Evolutionary conservation across 306 rosid genomes (phyloP).

Genomic region (Sesbania bispinosa): DNA sequence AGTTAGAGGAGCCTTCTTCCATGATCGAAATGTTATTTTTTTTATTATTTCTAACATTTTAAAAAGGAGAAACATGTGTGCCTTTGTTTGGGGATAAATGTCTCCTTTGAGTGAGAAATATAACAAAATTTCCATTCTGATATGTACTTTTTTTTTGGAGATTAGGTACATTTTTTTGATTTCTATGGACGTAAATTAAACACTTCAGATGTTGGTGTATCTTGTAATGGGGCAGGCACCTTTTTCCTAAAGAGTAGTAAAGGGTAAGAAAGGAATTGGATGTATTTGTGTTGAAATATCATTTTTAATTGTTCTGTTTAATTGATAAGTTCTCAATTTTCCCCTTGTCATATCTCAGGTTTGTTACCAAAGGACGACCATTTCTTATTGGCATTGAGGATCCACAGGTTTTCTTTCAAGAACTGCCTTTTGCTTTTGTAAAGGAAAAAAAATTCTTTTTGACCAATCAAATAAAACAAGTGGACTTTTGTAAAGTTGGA

Average conservation of each 20-base stretch:
- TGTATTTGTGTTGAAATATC: conserved; percentile 7
- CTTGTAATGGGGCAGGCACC: conserved; percentile 71
- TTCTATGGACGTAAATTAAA: conserved; percentile 89
- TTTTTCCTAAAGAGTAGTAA: conserved; percentile 66
- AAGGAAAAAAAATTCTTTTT: neutral
- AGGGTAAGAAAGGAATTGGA: conserved; percentile 53
- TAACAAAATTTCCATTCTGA: conserved; percentile 4
- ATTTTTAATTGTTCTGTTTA: neutral
- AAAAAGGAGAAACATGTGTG: neutral
- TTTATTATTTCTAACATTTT: neutral
- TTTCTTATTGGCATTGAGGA: conserved; percentile 88
- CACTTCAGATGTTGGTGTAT: conserved; percentile 90
- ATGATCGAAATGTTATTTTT: neutral
- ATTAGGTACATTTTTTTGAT: conserved; percentile 85
- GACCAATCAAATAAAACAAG: conserved; percentile 7
- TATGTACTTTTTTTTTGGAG: neutral
- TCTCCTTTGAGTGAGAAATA: neutral
- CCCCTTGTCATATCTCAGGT: conserved; percentile 41
- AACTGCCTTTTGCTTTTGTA: conserved; percentile 4
- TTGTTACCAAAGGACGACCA: conserved; percentile 50
- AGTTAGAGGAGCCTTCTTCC: neutral
- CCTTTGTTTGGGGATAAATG: neutral
- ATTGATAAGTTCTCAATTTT: conserved; percentile 12
- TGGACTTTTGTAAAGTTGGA: neutral
- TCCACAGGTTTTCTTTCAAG: conserved; percentile 72